Conservation (phyloP, 129 eudicot genomes). For the Gnaphalium uliginosum region DNA sequence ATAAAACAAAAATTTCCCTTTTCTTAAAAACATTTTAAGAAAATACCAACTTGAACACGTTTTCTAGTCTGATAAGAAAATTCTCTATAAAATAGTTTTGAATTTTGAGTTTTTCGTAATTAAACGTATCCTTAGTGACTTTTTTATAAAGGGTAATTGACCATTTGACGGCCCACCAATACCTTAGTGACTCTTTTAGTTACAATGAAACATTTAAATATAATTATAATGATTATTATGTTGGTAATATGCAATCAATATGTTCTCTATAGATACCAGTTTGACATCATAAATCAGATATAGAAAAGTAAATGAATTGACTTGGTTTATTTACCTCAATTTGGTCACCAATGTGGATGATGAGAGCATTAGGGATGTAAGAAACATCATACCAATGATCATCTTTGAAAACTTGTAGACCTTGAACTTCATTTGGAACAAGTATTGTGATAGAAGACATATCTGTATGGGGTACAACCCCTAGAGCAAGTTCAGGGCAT, state of each 20-base stretch:
- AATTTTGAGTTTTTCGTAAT: no score
- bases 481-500: constrained; percentile 85
- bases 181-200: no score
- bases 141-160: no score
- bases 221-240: not conserved
- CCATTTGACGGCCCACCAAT: no score
- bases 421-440: constrained; percentile 79
- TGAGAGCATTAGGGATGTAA: constrained; percentile 83
- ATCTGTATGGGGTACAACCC: constrained; percentile 75
- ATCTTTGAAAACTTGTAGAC: constrained; percentile 76
- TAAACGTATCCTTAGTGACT: no score
- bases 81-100: no score
- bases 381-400: constrained; percentile 79
- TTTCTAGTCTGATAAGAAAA: no score
- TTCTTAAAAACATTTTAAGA: no score
- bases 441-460: constrained; percentile 67
- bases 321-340: constrained; percentile 52
- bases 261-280: not conserved
- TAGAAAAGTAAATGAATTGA: not conserved
- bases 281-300: not conserved
- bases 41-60: no score
- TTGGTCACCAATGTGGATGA: constrained; percentile 89
- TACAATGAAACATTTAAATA: no score
- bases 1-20: no score
- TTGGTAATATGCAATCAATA: not conserved